A percentile compares a stretch with the other conserved stretches of the same genome.
Conservation (phyloP, 140 eudicot species). For the Erigeron philadelphicus region DNA sequence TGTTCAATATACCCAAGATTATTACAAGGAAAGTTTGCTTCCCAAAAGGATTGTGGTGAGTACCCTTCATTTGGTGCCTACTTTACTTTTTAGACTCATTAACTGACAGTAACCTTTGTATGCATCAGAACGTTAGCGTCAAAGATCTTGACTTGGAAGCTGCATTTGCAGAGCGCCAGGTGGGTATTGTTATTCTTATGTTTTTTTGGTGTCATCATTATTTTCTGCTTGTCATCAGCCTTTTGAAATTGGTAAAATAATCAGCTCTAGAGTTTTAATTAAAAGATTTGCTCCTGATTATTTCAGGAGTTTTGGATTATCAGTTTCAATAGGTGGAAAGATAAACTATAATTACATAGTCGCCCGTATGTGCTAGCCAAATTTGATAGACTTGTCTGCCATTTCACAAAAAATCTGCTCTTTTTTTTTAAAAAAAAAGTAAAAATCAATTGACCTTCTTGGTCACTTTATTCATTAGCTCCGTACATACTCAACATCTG, state of each 20-base stretch:
- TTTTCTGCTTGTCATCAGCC: neutral
- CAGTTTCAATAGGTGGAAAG: neutral
- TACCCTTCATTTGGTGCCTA: constrained; percentile 1
- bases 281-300: neutral
- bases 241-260: neutral
- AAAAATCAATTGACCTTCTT: neutral
- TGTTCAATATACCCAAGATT: constrained; percentile 54
- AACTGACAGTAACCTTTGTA: neutral
- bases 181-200: constrained; percentile 22
- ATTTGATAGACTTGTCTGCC: neutral
- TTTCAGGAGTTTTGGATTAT: neutral
- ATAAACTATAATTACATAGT: neutral
- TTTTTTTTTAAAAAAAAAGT: neutral
- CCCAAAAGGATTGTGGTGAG: constrained; percentile 68
- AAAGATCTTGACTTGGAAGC: constrained; percentile 89
- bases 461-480: neutral
- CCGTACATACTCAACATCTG: neutral
- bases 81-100: constrained; percentile 15
- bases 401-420: neutral
- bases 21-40: constrained; percentile 47
- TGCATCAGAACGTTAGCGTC: constrained; percentile 63
- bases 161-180: constrained; percentile 96
- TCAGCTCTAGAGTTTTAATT: neutral
- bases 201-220: neutral
- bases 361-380: neutral